Base-by-base conservation (phyloP, 2,329 filamentous ascomycete genomes). In the Colletotrichum spaethianum region DNA sequence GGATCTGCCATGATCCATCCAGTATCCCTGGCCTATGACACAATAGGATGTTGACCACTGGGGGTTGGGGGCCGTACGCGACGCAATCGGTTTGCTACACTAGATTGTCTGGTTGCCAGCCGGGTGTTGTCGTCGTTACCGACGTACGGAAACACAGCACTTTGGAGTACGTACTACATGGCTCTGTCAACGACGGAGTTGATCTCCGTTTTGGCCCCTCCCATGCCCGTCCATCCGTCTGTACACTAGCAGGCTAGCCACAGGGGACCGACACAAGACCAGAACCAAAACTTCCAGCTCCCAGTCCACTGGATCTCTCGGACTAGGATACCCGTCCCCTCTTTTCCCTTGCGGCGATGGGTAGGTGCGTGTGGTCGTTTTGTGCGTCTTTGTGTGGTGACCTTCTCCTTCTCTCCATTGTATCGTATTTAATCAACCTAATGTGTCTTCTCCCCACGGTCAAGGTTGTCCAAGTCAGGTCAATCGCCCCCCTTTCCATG, bases 21-120 rank as follows among this genome's bases (percentile, higher is more conserved):
- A 46, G 26, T 28, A 72, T 64, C 65, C 70, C 70, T 69, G 59
- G 60, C 60, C 59, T 69, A 72, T 72, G 70, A 72, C 70, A 69
- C 52, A 44, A 72, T 69, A 63, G 52, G 31, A 33, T 50, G 40
- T 36, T 38, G 33, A 40, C 46, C 38, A 40, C 46, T 63, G 44
- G 60, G 60, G 59, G 28, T 69, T 69, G 69, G 69, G 69, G 69
- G 65, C 65, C 59, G 59, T 42, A 26, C 40, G 42, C 57, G 42
- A 56, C 69, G 64, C 56, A 31, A 52, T 55, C 42, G n/a, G 28
- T 53, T 33, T 61, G 56, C 56, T 50, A 38, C 36, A 40, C 23
- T 50, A 38, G 42, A 40, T 55, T 63, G 57, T 31, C 66, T 71
- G 64, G 57, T 69, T 69, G 69, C 65, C 69, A 63, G 69, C 69